Percentiles rank a stretch among this genome's conserved stretches.
Conservation (phyloP, 352 stramenopile genomes). For the Phytophthora citrophthora region DNA sequence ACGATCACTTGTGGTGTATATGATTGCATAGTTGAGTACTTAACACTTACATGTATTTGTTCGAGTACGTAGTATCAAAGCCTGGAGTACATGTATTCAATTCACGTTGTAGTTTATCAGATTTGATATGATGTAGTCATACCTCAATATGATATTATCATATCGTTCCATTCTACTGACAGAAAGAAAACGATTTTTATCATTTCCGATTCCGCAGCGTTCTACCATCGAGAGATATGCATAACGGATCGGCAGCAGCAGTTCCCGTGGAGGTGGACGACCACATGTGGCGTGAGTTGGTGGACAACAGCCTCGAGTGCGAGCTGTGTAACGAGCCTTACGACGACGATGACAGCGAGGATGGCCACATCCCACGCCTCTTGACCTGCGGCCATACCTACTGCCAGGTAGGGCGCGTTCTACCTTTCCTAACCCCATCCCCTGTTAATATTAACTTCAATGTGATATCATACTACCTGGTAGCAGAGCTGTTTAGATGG, state of each 20-base stretch:
- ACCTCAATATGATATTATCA: conserved; percentile 21
- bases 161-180: conserved; percentile 7
- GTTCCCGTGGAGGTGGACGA: conserved; percentile 49
- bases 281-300: conserved; percentile 75
- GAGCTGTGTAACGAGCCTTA: conserved; percentile 89
- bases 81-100: background rate
- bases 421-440: conserved; percentile 7
- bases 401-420: conserved; percentile 61
- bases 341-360: conserved; percentile 62
- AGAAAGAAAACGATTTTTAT: conserved; percentile 8
- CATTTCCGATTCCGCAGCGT: conserved; percentile 24
- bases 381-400: conserved; percentile 84
- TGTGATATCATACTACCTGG: conserved; percentile 8
- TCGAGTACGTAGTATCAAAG: too few relatives aligned
- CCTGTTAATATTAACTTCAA: conserved; percentile 5
- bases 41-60: too few relatives aligned
- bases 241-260: conserved; percentile 13
- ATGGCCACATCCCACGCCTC: conserved; percentile 72
- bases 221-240: conserved; percentile 17
- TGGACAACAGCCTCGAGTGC: conserved; percentile 83
- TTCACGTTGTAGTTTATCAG: conserved; percentile 3
- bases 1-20: too few relatives aligned
- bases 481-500: conserved; percentile 67
- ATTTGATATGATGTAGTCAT: conserved; percentile 5
- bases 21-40: too few relatives aligned